phyloP scores from a whole-genome alignment of 2,329 filamentous ascomycete genomes.

The Dothistroma pini region DNA sequence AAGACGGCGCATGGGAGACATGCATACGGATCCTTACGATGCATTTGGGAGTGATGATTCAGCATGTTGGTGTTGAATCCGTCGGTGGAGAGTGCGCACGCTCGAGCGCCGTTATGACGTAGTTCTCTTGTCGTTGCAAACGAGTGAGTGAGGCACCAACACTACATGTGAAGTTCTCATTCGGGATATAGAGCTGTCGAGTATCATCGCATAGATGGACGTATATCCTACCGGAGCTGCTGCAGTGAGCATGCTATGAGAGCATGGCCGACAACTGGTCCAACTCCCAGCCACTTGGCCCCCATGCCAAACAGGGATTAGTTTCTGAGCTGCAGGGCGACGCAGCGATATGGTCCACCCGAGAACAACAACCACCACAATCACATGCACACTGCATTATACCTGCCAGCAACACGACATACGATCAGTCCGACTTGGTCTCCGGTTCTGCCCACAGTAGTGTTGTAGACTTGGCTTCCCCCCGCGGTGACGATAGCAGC shows the following conservation, averaged over 20 bases:
- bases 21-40: neutral
- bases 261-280: neutral
- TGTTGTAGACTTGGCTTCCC: conserved; percentile 12
- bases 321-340: neutral
- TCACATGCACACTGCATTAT: neutral
- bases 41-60: neutral
- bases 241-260: neutral
- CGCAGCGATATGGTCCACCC: neutral
- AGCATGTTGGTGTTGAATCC: neutral
- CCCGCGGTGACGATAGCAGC: conserved; percentile 1
- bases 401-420: neutral
- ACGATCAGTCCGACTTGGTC: neutral
- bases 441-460: conserved; percentile 8
- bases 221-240: neutral
- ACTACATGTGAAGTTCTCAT: neutral
- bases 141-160: neutral
- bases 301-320: neutral
- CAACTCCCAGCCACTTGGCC: neutral
- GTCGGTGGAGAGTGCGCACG: neutral
- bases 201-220: neutral
- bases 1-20: neutral
- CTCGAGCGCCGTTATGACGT: neutral
- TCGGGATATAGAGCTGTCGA: neutral
- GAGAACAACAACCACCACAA: neutral
- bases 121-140: neutral